Percentiles rank a stretch among this genome's conserved stretches.
Evolutionary conservation across 164 flowering plant species (phyloP).

Genomic region (Berberis thunbergii): DNA sequence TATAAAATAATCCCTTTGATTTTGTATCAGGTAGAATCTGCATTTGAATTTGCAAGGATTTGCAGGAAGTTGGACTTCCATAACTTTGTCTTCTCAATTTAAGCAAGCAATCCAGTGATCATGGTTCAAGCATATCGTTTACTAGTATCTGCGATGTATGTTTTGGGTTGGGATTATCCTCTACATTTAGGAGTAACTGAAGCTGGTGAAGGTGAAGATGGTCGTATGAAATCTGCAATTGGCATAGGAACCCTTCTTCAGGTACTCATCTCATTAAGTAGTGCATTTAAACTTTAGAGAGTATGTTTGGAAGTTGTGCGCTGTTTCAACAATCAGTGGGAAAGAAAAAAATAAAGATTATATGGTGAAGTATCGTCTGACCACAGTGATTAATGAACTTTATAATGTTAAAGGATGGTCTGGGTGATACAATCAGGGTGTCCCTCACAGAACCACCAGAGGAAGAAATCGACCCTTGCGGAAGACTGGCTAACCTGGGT

Average conservation of each 20-base stretch:
- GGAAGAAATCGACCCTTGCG: constrained; percentile 93
- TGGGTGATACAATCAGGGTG: constrained; percentile 94
- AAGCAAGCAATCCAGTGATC: constrained; percentile 96
- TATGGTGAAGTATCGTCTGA: not conserved
- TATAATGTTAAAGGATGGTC: constrained; percentile 63
- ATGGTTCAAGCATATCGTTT: constrained; percentile 98
- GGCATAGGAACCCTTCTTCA: constrained; percentile 98
- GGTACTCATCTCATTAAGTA: constrained; percentile 26
- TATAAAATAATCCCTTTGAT: not conserved
- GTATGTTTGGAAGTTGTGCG: no score
- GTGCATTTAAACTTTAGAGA: no score
- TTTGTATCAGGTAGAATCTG: constrained; percentile 88
- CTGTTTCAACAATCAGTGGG: no score
- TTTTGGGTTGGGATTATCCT: constrained; percentile 96
- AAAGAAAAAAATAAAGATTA: no score
- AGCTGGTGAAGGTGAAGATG: constrained; percentile 99
- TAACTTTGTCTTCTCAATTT: constrained; percentile 95
- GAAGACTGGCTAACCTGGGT: constrained; percentile 87
- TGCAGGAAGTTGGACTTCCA: constrained; percentile 89
- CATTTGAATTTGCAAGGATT: constrained; percentile 95
- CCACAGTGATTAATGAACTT: not conserved
- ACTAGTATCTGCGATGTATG: constrained; percentile 94
- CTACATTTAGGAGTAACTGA: constrained; percentile 96
- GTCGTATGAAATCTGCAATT: constrained; percentile 97
- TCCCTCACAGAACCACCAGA: constrained; percentile 97